These are phyloP conservation scores for Luffa aegyptiaca DNA, from an alignment of 306 rosid genomes.

Conservation along the genomic window DNA sequence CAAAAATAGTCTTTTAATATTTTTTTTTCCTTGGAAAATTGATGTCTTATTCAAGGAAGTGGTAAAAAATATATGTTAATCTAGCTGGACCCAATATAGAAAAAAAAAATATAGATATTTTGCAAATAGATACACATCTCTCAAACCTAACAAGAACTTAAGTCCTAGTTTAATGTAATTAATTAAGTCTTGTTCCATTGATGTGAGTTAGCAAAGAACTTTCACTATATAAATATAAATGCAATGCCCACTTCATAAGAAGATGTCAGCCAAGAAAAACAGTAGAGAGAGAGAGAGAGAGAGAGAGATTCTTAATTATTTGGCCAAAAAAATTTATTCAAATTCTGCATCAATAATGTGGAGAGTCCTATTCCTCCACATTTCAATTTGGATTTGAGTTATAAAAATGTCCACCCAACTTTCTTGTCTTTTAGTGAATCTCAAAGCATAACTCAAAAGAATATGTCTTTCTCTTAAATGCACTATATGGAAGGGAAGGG, in stretches of 20 bases:
- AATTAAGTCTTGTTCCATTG: background rate
- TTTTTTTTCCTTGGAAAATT: too few species aligned
- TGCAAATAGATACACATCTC: background rate
- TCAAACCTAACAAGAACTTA: background rate
- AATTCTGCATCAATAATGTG: conserved; percentile 3
- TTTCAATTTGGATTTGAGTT: background rate
- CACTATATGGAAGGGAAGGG: background rate
- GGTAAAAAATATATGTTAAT: background rate
- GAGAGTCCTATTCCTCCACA: conserved; percentile 6
- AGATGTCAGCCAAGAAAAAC: background rate
- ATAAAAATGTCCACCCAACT: conserved; percentile 1
- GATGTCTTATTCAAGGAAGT: too few species aligned
- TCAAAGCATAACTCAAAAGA: background rate
- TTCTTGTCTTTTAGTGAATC: background rate
- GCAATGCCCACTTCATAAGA: conserved; percentile 1
- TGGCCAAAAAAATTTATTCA: background rate
- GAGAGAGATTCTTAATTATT: background rate
- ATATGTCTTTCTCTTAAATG: background rate
- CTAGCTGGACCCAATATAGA: background rate
- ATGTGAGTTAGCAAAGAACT: background rate
- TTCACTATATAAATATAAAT: conserved; percentile 4
- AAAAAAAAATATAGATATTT: background rate
- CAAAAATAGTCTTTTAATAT: too few species aligned
- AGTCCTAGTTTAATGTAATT: background rate
- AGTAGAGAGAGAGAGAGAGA: background rate